Evolutionary conservation across 805 yeast species (phyloP).

Genomic region (Candida chilensis): DNA sequence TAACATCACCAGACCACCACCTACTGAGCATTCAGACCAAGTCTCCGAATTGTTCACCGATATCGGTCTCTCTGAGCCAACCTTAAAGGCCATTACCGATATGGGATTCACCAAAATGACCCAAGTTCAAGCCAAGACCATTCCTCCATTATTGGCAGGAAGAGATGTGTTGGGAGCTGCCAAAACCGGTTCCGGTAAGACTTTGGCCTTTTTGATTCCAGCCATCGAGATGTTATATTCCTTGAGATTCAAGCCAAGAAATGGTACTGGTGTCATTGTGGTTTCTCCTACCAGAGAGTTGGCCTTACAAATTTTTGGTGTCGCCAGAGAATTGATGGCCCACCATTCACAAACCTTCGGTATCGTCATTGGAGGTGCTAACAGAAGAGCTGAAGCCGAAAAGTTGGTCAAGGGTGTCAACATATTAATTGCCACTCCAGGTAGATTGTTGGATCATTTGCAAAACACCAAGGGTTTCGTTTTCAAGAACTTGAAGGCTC

Average conservation of each 20-base stretch:
- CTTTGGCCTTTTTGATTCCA: slow-evolving; percentile 90
- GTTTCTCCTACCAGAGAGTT: slow-evolving; percentile 97
- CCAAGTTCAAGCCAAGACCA: slow-evolving; percentile 88
- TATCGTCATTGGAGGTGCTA: slow-evolving; percentile 97
- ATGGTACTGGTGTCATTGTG: slow-evolving; percentile 94
- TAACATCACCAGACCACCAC: slow-evolving; percentile 4
- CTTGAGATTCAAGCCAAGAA: slow-evolving; percentile 91
- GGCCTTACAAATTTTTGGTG: slow-evolving; percentile 96
- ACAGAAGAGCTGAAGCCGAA: slow-evolving; percentile 95
- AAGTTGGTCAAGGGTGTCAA: slow-evolving; percentile 92
- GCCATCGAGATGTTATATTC: slow-evolving; percentile 90
- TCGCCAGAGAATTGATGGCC: slow-evolving; percentile 89
- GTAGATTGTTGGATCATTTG: slow-evolving; percentile 90
- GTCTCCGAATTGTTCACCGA: slow-evolving; percentile 28
- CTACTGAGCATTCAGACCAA: slow-evolving; percentile 9
- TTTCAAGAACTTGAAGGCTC: slow-evolving; percentile 88
- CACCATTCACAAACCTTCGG: slow-evolving; percentile 91
- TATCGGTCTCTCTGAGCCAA: slow-evolving; percentile 70
- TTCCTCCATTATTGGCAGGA: slow-evolving; percentile 94
- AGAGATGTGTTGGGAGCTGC: slow-evolving; percentile 99
- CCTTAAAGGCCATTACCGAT: slow-evolving; percentile 67
- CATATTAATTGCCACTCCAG: slow-evolving; percentile 92
- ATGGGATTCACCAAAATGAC: slow-evolving; percentile 96
- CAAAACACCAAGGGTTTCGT: slow-evolving; percentile 93
- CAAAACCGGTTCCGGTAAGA: slow-evolving; percentile 97